Conservation (phyloP, 176 grass and related monocot genomes). For the Elymus sibiricus region DNA sequence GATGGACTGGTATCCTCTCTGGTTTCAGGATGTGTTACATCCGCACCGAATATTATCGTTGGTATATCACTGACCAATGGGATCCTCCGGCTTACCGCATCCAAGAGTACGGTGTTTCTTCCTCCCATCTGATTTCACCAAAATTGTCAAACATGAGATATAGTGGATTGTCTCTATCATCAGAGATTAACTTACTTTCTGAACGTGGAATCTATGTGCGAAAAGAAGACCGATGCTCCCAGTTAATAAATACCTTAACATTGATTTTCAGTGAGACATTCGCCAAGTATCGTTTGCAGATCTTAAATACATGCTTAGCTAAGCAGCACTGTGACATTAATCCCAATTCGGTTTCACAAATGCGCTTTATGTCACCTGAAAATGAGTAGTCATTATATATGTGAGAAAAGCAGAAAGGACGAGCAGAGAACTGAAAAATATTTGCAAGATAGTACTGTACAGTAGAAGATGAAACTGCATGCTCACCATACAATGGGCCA, state of each 20-base stretch:
- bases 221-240: neutral
- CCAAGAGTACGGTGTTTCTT: constrained; percentile 71
- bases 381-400: neutral
- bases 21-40: constrained; percentile 80
- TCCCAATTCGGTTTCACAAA: constrained; percentile 77
- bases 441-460: neutral
- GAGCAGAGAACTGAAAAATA: neutral
- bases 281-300: constrained; percentile 67
- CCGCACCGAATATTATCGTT: constrained; percentile 76
- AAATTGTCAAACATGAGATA: constrained; percentile 17
- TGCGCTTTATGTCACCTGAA: constrained; percentile 71
- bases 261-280: constrained; percentile 86
- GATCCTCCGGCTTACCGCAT: constrained; percentile 66
- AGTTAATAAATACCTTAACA: constrained; percentile 49
- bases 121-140: constrained; percentile 57
- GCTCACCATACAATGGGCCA: constrained; percentile 67
- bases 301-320: constrained; percentile 78
- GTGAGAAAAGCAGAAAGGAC: neutral
- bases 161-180: neutral
- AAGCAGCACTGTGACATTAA: constrained; percentile 69
- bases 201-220: neutral
- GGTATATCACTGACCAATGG: constrained; percentile 73
- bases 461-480: neutral
- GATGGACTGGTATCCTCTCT: constrained; percentile 69
- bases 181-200: neutral